A percentile compares a stretch with the other conserved stretches of the same genome.
Evolutionary conservation across 2,329 filamentous ascomycete genomes (phyloP).

Genomic region (Arachnopeziza araneosa): DNA sequence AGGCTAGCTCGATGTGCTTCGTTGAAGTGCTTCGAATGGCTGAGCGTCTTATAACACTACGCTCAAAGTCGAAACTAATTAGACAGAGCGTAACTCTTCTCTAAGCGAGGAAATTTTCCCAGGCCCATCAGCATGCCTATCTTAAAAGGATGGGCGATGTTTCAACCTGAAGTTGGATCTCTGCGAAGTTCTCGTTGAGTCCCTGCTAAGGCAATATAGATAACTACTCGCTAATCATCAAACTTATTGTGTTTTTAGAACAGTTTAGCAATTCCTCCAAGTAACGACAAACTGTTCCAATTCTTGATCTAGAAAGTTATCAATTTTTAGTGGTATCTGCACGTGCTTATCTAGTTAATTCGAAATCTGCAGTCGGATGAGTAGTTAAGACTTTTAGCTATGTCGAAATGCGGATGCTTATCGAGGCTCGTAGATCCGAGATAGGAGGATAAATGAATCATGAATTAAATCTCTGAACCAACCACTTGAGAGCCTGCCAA

Average conservation of each 20-base stretch:
- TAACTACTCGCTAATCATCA: too few species aligned
- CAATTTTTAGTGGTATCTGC: neutral
- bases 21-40: constrained; percentile 75
- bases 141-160: constrained; percentile 67
- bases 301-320: neutral
- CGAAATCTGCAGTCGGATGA: neutral
- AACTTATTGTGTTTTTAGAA: too few species aligned
- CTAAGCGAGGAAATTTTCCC: constrained; percentile 59
- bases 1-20: constrained; percentile 61
- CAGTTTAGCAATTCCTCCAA: neutral
- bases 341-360: neutral
- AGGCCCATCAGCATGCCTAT: constrained; percentile 63
- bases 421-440: constrained; percentile 69
- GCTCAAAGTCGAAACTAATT: constrained; percentile 74
- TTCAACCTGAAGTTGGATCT: constrained; percentile 47
- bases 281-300: neutral
- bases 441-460: too few species aligned
- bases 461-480: too few species aligned
- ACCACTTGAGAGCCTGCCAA: too few species aligned
- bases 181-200: too few species aligned
- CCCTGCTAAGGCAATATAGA: too few species aligned
- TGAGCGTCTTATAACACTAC: constrained; percentile 72
- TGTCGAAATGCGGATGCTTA: constrained; percentile 74
- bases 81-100: constrained; percentile 64
- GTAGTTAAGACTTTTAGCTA: neutral